A percentile compares a stretch with the other conserved stretches of the same genome.
These are phyloP conservation scores for Knoxia roxburghii DNA, from an alignment of 257 asterid species.

Conservation along the genomic window DNA sequence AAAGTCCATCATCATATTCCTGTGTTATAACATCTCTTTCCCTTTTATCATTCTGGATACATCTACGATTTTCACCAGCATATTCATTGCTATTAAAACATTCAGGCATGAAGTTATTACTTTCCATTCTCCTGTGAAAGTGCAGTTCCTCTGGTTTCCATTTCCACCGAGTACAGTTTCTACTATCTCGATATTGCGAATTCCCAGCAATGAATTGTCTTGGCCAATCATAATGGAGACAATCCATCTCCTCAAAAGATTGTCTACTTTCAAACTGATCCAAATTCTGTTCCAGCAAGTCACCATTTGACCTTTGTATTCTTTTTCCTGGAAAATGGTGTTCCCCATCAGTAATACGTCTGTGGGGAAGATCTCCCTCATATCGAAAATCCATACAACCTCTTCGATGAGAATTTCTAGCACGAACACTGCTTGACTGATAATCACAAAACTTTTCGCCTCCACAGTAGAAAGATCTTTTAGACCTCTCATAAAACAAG, in stretches of 20 bases:
- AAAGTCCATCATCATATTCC: slow-evolving; percentile 24
- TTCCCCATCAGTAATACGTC: slow-evolving; percentile 18
- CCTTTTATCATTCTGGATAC: slow-evolving; percentile 17
- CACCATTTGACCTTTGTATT: slow-evolving; percentile 21
- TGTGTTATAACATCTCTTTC: slow-evolving; percentile 21
- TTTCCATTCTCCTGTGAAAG: slow-evolving; percentile 24
- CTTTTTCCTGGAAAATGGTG: slow-evolving; percentile 19
- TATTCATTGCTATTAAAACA: slow-evolving; percentile 17
- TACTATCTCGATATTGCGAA: slow-evolving; percentile 16
- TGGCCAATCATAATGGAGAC: slow-evolving; percentile 13
- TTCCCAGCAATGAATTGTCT: slow-evolving; percentile 23
- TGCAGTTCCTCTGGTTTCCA: slow-evolving; percentile 24
- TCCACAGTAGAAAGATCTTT: slow-evolving; percentile 14
- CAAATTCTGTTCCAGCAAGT: slow-evolving; percentile 20
- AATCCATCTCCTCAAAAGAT: slow-evolving; percentile 22
- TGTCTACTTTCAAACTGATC: slow-evolving; percentile 25
- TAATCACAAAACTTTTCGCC: slow-evolving; percentile 23
- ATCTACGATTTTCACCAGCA: slow-evolving; percentile 24
- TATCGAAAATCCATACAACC: slow-evolving; percentile 21
- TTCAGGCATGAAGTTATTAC: slow-evolving; percentile 22
- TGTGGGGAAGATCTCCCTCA: slow-evolving; percentile 22
- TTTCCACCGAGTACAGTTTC: slow-evolving; percentile 21
- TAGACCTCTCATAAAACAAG: slow-evolving; percentile 19
- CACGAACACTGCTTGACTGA: slow-evolving; percentile 20
- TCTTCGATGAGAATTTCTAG: slow-evolving; percentile 24